Percentiles rank a stretch among this genome's conserved stretches.
These are phyloP conservation scores for Curvularia hawaiiensis DNA, from an alignment of 2,329 filamentous ascomycete species.

Conservation along the genomic window DNA sequence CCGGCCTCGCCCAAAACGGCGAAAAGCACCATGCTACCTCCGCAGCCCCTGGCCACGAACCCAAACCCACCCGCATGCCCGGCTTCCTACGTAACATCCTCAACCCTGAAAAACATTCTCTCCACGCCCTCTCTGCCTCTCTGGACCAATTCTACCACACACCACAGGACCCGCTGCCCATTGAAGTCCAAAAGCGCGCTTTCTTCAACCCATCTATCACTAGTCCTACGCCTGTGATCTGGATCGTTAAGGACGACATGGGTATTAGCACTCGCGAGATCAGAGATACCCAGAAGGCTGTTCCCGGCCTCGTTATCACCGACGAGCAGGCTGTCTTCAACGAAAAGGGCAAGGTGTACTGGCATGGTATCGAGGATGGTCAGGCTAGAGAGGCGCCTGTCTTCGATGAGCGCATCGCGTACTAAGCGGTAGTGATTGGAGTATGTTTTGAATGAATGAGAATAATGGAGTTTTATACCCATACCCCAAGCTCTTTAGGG, in stretches of 20 bases:
- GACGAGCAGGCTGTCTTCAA: constrained; percentile 53
- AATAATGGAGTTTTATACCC: constrained; percentile 3
- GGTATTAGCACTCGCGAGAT: constrained; percentile 52
- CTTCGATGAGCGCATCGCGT: constrained; percentile 46
- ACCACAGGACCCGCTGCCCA: constrained; percentile 38
- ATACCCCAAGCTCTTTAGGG: not conserved
- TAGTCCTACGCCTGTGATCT: constrained; percentile 50
- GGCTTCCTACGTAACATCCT: constrained; percentile 40
- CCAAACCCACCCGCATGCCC: constrained; percentile 37
- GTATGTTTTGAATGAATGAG: not conserved
- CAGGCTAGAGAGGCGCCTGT: constrained; percentile 51
- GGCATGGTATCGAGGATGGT: constrained; percentile 47
- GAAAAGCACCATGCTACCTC: constrained; percentile 10
- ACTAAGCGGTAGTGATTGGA: constrained; percentile 24
- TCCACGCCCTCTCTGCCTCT: constrained; percentile 33
- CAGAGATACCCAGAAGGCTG: constrained; percentile 46
- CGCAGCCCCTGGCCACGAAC: constrained; percentile 17
- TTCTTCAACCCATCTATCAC: constrained; percentile 53
- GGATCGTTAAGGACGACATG: constrained; percentile 53
- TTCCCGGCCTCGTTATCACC: constrained; percentile 48
- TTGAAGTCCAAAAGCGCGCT: constrained; percentile 48
- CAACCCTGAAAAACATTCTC: constrained; percentile 43
- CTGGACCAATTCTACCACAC: constrained; percentile 43
- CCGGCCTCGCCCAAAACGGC: constrained; percentile 23
- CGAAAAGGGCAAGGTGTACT: constrained; percentile 52